Base-by-base conservation (phyloP, 2,329 filamentous ascomycete species). In the Xylariaceae sp. region DNA sequence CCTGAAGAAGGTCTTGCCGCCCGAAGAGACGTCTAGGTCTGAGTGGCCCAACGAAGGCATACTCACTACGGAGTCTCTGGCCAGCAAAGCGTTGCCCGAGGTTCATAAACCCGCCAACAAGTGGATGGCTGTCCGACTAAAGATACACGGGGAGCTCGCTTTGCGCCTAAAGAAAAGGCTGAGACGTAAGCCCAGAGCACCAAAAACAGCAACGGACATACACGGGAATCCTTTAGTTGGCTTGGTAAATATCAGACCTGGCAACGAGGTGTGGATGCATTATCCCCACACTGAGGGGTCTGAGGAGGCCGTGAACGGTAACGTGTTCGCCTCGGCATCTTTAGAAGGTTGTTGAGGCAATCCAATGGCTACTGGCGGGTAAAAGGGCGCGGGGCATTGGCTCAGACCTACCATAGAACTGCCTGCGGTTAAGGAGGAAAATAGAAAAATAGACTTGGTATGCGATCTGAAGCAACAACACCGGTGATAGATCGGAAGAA, bases 121-220 rank as follows among this genome's bases (percentile, higher is more conserved):
- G 52, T 81, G 68, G 64, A 74, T 75, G 24, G 79, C 74, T 0
- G 66, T 71, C 31, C 62, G 73, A 31, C 62, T 83, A 34, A 71
- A 68, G 50, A 75, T 83, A 28, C 67, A 69, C 16, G 69, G 82
- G 50, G 76, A 83, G 48, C 69, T 76, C 46, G 60, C 67, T 18
- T 67, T 69, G 30, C 62, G 78, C 13, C 35, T 76, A 13, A 65
- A 59, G 31, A 64, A 66, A 3, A 66, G 62, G 53, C 46, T 72
- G 38, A 63, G 63, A 36, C 60, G 66, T 40, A 61, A 64, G 41
- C 43, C 59, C 9, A 64, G 63, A 31, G 52, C 59, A 32, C 48
- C 51, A 33, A 50, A 36, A 36, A 46, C 62, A 23, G 55, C 62
- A 36, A 60, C 55, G 12, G 61, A 65, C 44, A 56, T 63, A 38